Evolutionary conservation across 345 rosid genomes (phyloP), one percentile per base, ranked within the genome.

Genomic region (Aquilaria malaccensis): DNA sequence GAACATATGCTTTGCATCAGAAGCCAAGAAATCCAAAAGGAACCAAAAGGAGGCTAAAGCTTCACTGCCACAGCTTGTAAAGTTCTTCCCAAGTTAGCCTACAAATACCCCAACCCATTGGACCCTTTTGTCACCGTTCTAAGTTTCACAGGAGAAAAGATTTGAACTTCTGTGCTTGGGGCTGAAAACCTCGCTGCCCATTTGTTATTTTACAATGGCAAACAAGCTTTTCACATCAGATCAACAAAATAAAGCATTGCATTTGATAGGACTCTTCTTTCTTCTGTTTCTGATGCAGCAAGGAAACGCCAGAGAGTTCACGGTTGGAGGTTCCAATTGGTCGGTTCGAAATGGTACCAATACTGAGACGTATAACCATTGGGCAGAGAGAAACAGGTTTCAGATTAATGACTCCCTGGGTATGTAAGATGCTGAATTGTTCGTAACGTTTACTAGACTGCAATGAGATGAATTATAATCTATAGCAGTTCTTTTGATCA

Each of bases 381-480:
- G 99, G 99, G 97, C 97, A 11, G 83, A 86, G 50, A 71, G 22
- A 3, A 83, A 58, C 71, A 76, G 99, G 54, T 90, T 95, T 76
- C 95, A 79, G 65, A 72, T 75, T 29, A 93, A 95, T 9, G 99
- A 95, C 79, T 75, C 95, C 13, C 59, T 94, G 0, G 63, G 99
- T 90, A 37, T 37, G 43, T 37, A 83, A 64, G 84, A 76, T 30
- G 3, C 7, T 50, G 14, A 2, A 2, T 57, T 33, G 43, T 33
- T 11, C 45, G n/a, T 22, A 22, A 22, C 0, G 22, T 22, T 22
- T 22, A n/a, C n/a, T n/a, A n/a, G n/a, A n/a, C n/a, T n/a, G n/a
- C n/a, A n/a, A n/a, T n/a, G n/a, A n/a, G n/a, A n/a, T n/a, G n/a
- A n/a, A n/a, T n/a, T n/a, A n/a, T n/a, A n/a, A n/a, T n/a, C n/a